Conservation (phyloP, 179 eudicot species). For the Beta macrorhiza region DNA sequence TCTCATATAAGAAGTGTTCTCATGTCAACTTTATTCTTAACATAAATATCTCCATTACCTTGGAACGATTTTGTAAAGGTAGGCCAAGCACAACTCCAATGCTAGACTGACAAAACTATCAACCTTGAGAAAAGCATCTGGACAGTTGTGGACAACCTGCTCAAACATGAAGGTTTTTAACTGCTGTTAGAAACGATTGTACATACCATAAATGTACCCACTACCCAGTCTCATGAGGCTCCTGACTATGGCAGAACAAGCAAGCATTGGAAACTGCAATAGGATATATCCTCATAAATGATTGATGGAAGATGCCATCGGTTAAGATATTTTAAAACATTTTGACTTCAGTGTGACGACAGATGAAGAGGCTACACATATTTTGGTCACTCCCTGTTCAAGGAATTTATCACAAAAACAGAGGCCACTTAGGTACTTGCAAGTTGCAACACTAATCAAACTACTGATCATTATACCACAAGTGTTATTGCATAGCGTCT, state of each 20-base stretch:
- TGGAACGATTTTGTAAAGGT: conserved; percentile 46
- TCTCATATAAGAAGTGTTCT: too few species aligned
- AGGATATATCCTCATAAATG: not conserved
- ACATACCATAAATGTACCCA: not conserved
- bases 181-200: conserved; percentile 10
- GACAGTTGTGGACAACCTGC: conserved; percentile 83
- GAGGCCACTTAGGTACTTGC: not conserved
- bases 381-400: not conserved
- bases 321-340: not conserved
- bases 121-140: conserved; percentile 55
- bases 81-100: conserved; percentile 64
- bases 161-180: conserved; percentile 17
- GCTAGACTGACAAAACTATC: conserved; percentile 52
- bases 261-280: conserved; percentile 5
- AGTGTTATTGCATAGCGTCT: too few species aligned
- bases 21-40: too few species aligned
- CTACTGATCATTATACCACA: not conserved
- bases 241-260: not conserved
- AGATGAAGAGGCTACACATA: not conserved
- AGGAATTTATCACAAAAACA: not conserved
- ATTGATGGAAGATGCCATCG: not conserved
- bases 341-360: not conserved
- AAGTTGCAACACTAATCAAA: not conserved
- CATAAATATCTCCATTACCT: conserved; percentile 40
- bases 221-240: not conserved